Evolutionary conservation across 2,329 filamentous ascomycete species (phyloP), one percentile per base, ranked within the genome.

Genomic region (Penicillium nordicum): DNA sequence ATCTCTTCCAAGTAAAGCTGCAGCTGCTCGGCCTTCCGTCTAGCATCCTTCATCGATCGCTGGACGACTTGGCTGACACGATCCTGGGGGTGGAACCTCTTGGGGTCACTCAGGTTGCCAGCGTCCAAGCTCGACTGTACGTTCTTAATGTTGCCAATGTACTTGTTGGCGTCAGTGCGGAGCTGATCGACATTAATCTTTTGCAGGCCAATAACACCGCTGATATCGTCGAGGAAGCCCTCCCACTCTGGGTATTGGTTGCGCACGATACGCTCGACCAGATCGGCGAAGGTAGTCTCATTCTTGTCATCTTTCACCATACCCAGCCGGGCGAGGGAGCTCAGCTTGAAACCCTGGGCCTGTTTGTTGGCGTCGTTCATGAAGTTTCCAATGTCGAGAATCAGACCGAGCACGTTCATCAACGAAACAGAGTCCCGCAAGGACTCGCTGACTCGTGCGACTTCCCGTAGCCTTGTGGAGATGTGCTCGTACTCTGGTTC

Each of bases 241-340:
- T 97, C 92, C 90, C 92, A 97, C 74, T 97, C 90, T 2, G 93
- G 89, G 65, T 97, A 99, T 72, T 97, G 93, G 70, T 91, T 94
- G 62, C 94, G 89, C 56, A 97, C 93, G 65, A 97, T 96, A 65
- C 93, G 89, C 76, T 99, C 94, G 42, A 99, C 92, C 42, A 97
- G 84, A 74, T 99, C 94, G 55, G 93, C 92, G 70, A 99, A 88
- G 0, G 92, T 97, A 1, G 91, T 93, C 74, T 97, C 89, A 74
- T 99, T 99, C 82, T 97, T 97, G 79, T 96, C 92, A 71, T 99
- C 94, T 78, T 99, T 99, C 70, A 97, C 90, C 92, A 99, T 97
- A 59, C 89, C 92, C 53, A 99, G 80, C 53, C 94, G 87, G 29
- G 90, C 90, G 47, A 99, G 86, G 6, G 94, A 97, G 70, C 92